Evolutionary conservation across 1,284 basidiomycete genomes (phyloP), one percentile per base, ranked within the genome.

Genomic region (Gastroboletus turbinatus): DNA sequence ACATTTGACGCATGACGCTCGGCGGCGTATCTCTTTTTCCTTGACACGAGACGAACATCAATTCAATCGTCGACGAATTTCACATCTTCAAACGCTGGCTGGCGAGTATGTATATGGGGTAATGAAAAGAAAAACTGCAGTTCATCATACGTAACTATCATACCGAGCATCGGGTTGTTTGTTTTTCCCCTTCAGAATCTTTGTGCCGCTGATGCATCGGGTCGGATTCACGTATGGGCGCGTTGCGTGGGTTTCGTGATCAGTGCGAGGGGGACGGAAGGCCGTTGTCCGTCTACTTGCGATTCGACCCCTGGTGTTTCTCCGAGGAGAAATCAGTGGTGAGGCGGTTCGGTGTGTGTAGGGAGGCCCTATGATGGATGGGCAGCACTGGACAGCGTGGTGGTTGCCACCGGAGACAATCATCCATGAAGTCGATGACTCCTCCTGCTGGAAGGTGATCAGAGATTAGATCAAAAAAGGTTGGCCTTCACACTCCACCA

Each of bases 401-500:
- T 36, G 7, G 29, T 16, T n/a, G 5, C 19, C 32, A 30, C 17
- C 7, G 23, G 30, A 32, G n/a, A 14, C 21, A 16, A 21, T 16
- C 11, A 29, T 35, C 30, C 23, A 29, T 16, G 30, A 5, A 33
- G 7, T 33, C 16, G 1, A 17, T 35, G 23, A 10, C 14, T 54
- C 9, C 13, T 16, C 17, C 14, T 17, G 9, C 19, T 14, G 23
- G 25, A 33, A 17, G 16, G 29, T 16, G 33, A 56, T 40, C 21
- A 19, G 23, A 17, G 8, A 25, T 33, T 11, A 16, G 19, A 40
- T 25, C 36, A 13, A 25, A 25, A n/a, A n/a, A 23, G 23, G 38
- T 33, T 90, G 83, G 82, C 54, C 85, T 30, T 30, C 21, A 89
- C 88, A 1, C 85, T 91, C 40, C 52, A 88, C 87, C 29, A 9